Conservation (phyloP, 345 rosid species). For the Physaria fendleri region DNA sequence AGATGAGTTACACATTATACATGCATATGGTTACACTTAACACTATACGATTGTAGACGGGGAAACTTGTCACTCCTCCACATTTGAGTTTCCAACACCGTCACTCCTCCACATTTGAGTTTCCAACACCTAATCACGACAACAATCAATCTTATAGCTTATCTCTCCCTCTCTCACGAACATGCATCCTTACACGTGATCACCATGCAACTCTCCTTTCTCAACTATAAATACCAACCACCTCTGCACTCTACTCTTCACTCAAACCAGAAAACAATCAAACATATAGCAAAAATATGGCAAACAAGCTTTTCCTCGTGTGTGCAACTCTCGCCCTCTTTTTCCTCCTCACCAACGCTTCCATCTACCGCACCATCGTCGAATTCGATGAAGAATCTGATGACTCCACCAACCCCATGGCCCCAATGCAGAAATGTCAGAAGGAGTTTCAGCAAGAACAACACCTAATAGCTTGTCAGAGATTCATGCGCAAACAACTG, state of each 20-base stretch:
- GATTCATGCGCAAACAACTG: not conserved
- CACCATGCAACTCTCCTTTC: constrained; percentile 1
- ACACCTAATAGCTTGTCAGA: not conserved
- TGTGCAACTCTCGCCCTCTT: constrained; percentile 9
- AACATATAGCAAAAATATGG: not conserved
- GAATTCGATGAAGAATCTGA: constrained; percentile 17
- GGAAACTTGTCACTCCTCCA: constrained; percentile 20
- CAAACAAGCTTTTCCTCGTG: constrained; percentile 8
- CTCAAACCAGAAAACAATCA: not conserved
- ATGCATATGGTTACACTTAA: constrained; percentile 4
- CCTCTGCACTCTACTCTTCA: not conserved
- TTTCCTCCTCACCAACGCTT: constrained; percentile 19
- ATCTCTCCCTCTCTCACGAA: not conserved
- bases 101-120: too few relatives aligned
- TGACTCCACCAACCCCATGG: not conserved
- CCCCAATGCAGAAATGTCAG: not conserved
- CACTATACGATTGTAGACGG: constrained; percentile 5
- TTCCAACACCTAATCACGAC: constrained; percentile 21
- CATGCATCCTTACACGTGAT: constrained; percentile 8
- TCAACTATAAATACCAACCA: not conserved
- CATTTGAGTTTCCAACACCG: too few relatives aligned
- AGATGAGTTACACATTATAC: constrained; percentile 6
- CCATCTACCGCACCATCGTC: constrained; percentile 14
- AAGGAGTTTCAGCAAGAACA: not conserved
- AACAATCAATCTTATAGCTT: not conserved